These are phyloP conservation scores for Centella asiatica DNA, from an alignment of 129 eudicot genomes.

Conservation along the genomic window DNA sequence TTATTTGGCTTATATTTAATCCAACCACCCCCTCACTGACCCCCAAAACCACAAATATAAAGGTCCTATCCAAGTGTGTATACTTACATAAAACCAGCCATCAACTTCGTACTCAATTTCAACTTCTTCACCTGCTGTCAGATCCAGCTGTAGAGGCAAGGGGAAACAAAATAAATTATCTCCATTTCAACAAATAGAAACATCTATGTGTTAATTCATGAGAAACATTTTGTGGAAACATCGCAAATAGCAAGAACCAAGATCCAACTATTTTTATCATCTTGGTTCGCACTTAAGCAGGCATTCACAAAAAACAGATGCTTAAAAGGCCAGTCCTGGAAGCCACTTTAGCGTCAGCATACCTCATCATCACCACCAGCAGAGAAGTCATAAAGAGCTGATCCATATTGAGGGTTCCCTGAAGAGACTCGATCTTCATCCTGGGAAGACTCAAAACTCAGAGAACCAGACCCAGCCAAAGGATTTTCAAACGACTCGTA, in stretches of 20 bases:
- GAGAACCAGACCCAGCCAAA: slow-evolving; percentile 65
- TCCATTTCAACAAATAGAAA: background rate
- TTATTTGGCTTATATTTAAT: background rate
- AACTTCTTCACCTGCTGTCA: slow-evolving; percentile 88
- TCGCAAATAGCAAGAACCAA: background rate
- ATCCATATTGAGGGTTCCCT: slow-evolving; percentile 53
- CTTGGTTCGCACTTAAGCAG: background rate
- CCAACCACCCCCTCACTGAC: background rate
- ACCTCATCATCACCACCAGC: slow-evolving; percentile 99
- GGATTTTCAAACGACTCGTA: slow-evolving; percentile 89
- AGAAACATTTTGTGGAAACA: background rate
- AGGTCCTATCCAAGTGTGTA: too few relatives aligned
- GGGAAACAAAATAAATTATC: slow-evolving; percentile 5
- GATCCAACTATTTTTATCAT: background rate
- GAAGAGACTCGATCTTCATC: slow-evolving; percentile 67
- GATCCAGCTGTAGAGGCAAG: slow-evolving; percentile 49
- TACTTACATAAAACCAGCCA: slow-evolving; percentile 98
- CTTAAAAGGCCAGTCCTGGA: background rate
- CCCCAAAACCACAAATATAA: too few relatives aligned
- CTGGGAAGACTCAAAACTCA: slow-evolving; percentile 60
- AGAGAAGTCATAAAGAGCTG: slow-evolving; percentile 94
- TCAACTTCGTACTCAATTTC: slow-evolving; percentile 96
- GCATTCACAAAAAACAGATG: slow-evolving; percentile 3
- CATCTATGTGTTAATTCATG: background rate
- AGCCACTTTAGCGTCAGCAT: slow-evolving; percentile 1